Conservation (phyloP, 495 filamentous ascomycete genomes). For the Neurospora tetraspora region DNA sequence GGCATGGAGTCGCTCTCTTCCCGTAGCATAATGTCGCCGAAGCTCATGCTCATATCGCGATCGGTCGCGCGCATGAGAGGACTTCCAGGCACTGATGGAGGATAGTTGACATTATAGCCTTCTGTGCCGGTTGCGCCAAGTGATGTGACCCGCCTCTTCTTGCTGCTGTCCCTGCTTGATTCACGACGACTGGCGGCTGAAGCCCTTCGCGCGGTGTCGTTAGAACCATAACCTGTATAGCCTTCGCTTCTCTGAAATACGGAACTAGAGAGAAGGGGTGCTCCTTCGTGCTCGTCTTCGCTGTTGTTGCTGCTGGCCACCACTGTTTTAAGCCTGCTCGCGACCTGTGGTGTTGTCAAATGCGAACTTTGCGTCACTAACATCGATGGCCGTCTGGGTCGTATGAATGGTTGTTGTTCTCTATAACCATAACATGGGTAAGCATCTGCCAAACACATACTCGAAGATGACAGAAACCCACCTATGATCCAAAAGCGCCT, state of each 20-base stretch:
- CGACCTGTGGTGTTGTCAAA: slow-evolving; percentile 21
- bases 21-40: slow-evolving; percentile 69
- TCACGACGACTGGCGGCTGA: slow-evolving; percentile 24
- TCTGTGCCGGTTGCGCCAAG: slow-evolving; percentile 25
- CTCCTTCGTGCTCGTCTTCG: slow-evolving; percentile 45
- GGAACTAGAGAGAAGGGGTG: slow-evolving; percentile 43
- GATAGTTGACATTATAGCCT: slow-evolving; percentile 84
- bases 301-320: slow-evolving; percentile 25
- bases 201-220: slow-evolving; percentile 17
- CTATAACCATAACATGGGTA: slow-evolving; percentile 26
- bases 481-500: slow-evolving; percentile 73
- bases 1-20: slow-evolving; percentile 36
- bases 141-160: slow-evolving; percentile 19
- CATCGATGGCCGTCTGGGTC: slow-evolving; percentile 52
- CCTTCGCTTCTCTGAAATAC: slow-evolving; percentile 20
- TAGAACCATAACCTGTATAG: slow-evolving; percentile 28
- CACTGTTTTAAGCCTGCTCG: slow-evolving; percentile 23
- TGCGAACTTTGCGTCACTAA: slow-evolving; percentile 24
- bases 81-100: slow-evolving; percentile 81
- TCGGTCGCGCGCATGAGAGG: slow-evolving; percentile 48
- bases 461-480: slow-evolving; percentile 20
- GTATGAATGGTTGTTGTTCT: slow-evolving; percentile 56
- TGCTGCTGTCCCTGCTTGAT: slow-evolving; percentile 33
- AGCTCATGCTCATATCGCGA: slow-evolving; percentile 45
- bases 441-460: not conserved